These are phyloP conservation scores for Juglanconis sp. DNA, from an alignment of 2,329 filamentous ascomycete genomes.

Conservation along the genomic window DNA sequence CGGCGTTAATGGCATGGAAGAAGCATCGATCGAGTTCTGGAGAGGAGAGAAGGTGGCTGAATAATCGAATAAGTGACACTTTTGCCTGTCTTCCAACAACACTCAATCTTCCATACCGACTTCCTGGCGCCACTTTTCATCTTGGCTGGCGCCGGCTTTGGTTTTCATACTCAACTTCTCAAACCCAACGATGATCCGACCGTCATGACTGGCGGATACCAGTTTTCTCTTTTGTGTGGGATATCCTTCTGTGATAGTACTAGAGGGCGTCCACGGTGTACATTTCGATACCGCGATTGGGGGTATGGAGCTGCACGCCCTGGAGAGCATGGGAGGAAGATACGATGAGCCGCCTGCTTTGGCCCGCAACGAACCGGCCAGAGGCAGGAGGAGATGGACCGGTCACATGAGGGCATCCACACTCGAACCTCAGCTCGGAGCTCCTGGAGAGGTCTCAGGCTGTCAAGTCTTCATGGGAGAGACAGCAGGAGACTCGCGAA, in stretches of 20 bases:
- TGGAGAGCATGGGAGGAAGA: background rate
- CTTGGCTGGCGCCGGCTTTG: conserved; percentile 13
- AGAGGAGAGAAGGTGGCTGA: too few species aligned
- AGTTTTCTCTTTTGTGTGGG: background rate
- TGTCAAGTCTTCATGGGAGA: background rate
- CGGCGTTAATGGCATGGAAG: background rate
- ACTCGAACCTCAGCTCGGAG: background rate
- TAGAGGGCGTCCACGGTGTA: background rate
- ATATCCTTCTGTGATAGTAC: background rate
- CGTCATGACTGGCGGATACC: background rate
- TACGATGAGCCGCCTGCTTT: background rate
- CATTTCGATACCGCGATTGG: background rate
- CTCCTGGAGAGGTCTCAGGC: conserved; percentile 11
- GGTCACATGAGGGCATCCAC: background rate
- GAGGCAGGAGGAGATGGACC: too few species aligned
- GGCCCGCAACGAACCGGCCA: background rate
- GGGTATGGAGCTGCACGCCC: background rate
- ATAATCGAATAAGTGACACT: background rate
- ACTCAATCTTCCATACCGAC: background rate
- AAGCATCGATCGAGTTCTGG: background rate
- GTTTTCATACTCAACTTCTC: background rate
- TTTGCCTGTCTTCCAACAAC: background rate
- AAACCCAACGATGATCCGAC: background rate
- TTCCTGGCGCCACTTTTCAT: conserved; percentile 10
- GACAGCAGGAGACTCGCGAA: background rate